A percentile compares a stretch with the other conserved stretches of the same genome.
Evolutionary conservation across 495 filamentous ascomycete genomes (phyloP).

Genomic region (Astrothelium macrocarpum): DNA sequence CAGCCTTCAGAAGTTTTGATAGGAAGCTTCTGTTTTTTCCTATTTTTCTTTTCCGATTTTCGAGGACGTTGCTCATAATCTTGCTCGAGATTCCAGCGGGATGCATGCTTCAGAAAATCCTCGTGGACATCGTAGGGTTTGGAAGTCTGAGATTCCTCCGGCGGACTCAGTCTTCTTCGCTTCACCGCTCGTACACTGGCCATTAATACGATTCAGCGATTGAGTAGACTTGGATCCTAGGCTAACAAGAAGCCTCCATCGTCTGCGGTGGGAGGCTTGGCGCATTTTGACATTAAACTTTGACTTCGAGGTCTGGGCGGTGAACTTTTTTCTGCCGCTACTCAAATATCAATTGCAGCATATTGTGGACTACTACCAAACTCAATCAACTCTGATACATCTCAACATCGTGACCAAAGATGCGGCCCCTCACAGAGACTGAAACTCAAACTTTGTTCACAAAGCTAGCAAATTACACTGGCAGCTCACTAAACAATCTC

Average conservation of each 20-base stretch:
- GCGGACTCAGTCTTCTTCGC: constrained; percentile 46
- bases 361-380: too few relatives aligned
- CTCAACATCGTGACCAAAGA: constrained; percentile 6
- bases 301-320: background rate
- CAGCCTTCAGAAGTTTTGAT: constrained; percentile 72
- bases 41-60: constrained; percentile 54
- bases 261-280: constrained; percentile 23
- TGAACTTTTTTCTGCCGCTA: constrained; percentile 6
- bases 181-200: constrained; percentile 42
- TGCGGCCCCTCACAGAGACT: constrained; percentile 28
- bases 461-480: constrained; percentile 79
- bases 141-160: constrained; percentile 30
- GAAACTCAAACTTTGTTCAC: constrained; percentile 50
- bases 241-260: too few relatives aligned
- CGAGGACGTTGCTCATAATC: constrained; percentile 74
- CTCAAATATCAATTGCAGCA: too few relatives aligned
- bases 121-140: constrained; percentile 23
- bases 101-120: constrained; percentile 11
- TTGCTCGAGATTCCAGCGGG: constrained; percentile 79
- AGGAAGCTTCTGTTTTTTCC: constrained; percentile 65
- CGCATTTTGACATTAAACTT: background rate
- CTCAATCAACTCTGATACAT: background rate
- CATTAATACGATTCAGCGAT: constrained; percentile 28
- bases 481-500: constrained; percentile 65
- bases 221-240: background rate